Base-by-base conservation (phyloP, 2,329 filamentous ascomycete species). In the Pochonia chlamydosporia region DNA sequence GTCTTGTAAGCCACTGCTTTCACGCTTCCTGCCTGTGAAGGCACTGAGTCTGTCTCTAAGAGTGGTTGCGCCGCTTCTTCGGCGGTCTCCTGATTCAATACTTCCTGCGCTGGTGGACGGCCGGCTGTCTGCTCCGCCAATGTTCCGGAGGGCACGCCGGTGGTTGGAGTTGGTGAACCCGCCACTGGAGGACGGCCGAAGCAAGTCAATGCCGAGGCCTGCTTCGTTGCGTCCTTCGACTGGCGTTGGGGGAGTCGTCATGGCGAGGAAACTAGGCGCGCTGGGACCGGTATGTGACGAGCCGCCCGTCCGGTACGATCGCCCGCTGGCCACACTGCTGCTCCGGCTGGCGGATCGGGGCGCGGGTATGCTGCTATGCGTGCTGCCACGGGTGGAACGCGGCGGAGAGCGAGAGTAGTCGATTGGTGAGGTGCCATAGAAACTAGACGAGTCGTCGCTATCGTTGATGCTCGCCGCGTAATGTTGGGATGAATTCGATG, bases 321-420 rank as follows among this genome's bases (percentile, higher is more conserved):
- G 67, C 24, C 65, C 62, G 51, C 71, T 75, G 9, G 74, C 71
- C 14, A 75, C 60, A 56, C 77, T 81, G 45, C 76, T 79, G 58
- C 75, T 75, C 43, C 76, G 68, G 55, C 77, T 80, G 18, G 64
- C 61, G 5, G 73, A 69, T 10, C 69, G 67, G 16, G 69, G 69
- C 1, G 62, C 63, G 1, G 70, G 69, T 43, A 74, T 71, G 44
- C 71, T 75, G 28, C 72, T 73, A 45, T 73, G 71, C 13, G 74
- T 71, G 49, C 66, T 70, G 47, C 72, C 71, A 26, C 70, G 69
- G 40, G 78, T 63, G 3, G 76, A 80, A 37, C 72, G 68, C 2
- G 78, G 78, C 13, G 78, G 78, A 9, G 78, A 81, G 40, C 78
- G 74, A 14, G 78, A 81, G 55, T 75, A 81, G 60, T 82, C 78